Evolutionary conservation across 257 asterid genomes (phyloP).

Genomic region (Lithospermum erythrorhizon): DNA sequence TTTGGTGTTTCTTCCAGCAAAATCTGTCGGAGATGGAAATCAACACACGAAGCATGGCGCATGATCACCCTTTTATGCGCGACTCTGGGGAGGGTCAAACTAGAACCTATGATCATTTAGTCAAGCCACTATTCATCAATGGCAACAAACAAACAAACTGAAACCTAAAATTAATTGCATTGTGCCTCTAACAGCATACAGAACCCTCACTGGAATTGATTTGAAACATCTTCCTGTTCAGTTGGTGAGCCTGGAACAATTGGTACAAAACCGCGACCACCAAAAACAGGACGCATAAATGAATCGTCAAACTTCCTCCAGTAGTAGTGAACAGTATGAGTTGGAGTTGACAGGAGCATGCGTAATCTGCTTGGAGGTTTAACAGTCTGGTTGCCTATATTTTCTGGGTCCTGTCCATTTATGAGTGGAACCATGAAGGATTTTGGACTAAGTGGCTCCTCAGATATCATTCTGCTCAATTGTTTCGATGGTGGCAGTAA

Average conservation of each 20-base stretch:
- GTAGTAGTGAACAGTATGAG: conserved; percentile 53
- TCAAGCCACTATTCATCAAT: neutral
- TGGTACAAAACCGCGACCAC: conserved; percentile 35
- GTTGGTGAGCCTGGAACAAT: conserved; percentile 24
- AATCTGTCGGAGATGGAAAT: too few species aligned
- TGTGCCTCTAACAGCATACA: neutral
- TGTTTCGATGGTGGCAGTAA: conserved; percentile 48
- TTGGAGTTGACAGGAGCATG: conserved; percentile 62
- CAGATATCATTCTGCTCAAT: conserved; percentile 45
- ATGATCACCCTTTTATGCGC: neutral
- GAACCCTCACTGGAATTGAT: conserved; percentile 17
- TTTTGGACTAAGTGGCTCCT: conserved; percentile 55
- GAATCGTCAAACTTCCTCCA: conserved; percentile 37
- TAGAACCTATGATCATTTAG: too few species aligned
- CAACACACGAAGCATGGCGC: neutral
- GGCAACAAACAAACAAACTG: neutral
- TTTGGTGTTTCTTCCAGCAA: too few species aligned
- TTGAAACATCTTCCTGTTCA: conserved; percentile 18
- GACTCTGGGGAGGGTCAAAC: neutral
- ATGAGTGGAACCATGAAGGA: conserved; percentile 66
- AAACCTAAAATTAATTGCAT: neutral
- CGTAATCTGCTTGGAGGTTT: conserved; percentile 62
- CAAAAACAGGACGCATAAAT: conserved; percentile 37
- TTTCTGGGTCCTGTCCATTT: conserved; percentile 37
- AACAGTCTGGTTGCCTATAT: conserved; percentile 16